Evolutionary conservation across 257 asterid species (phyloP).

Genomic region (Solanum corneliomulleri): DNA sequence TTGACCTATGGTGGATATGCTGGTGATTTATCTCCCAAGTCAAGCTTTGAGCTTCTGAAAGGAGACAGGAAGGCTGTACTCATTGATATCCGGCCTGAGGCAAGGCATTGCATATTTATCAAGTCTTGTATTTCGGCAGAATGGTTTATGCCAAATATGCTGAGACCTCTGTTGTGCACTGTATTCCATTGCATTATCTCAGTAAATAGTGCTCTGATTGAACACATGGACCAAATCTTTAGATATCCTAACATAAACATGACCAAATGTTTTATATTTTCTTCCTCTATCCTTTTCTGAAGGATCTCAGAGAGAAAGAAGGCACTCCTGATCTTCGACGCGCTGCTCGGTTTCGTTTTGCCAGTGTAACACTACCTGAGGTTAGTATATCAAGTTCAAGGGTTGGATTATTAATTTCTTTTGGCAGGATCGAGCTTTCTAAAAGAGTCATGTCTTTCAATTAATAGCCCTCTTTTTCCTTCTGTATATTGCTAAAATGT

Average conservation of each 20-base stretch:
- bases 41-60: slow-evolving; percentile 61
- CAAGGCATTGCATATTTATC: slow-evolving; percentile 42
- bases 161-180: not conserved
- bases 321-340: slow-evolving; percentile 95
- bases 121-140: slow-evolving; percentile 3
- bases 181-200: not conserved
- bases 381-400: slow-evolving; percentile 16
- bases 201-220: not conserved
- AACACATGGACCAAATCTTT: not conserved
- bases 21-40: slow-evolving; percentile 72
- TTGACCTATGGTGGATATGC: slow-evolving; percentile 78
- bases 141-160: not conserved
- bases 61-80: slow-evolving; percentile 60
- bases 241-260: not conserved
- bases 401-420: slow-evolving; percentile 2
- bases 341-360: slow-evolving; percentile 70
- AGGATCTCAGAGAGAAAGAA: slow-evolving; percentile 85
- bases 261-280: not conserved
- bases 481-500: not conserved
- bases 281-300: slow-evolving; percentile 19
- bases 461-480: not conserved
- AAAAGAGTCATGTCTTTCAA: not conserved
- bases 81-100: slow-evolving; percentile 92
- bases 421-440: not conserved
- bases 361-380: slow-evolving; percentile 61